phyloP scores from a whole-genome alignment of 176 grass and related monocot genomes.

The Otatea glauca region DNA sequence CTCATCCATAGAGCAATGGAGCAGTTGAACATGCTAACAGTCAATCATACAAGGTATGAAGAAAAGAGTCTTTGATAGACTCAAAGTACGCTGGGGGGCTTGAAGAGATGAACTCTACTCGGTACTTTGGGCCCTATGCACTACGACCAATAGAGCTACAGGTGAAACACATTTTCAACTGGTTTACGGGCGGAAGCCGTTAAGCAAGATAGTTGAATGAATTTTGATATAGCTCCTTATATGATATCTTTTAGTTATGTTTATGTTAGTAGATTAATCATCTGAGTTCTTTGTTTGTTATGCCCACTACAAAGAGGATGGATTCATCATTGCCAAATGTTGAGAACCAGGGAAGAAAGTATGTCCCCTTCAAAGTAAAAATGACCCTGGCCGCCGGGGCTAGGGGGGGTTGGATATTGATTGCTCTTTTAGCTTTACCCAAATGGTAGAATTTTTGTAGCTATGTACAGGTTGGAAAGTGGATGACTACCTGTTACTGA shows the following conservation, averaged over 20 bases:
- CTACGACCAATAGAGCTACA: too few species aligned
- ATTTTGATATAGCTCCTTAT: not conserved
- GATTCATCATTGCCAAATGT: constrained; percentile 9
- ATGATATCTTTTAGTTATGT: not conserved
- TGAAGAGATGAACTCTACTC: too few species aligned
- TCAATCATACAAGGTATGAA: too few species aligned
- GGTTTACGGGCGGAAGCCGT: not conserved
- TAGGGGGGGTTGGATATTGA: not conserved
- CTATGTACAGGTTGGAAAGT: constrained; percentile 34
- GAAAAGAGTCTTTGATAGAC: too few species aligned
- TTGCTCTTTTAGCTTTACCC: not conserved
- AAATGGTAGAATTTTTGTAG: constrained; percentile 20
- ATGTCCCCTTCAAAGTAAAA: not conserved
- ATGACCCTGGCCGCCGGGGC: too few species aligned
- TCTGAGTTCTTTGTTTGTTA: constrained; percentile 19
- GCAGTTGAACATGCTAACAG: too few species aligned
- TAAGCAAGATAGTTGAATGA: constrained; percentile 9
- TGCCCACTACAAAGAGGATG: not conserved
- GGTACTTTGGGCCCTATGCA: too few species aligned
- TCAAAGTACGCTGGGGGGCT: too few species aligned
- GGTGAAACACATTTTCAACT: too few species aligned
- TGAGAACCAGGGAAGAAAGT: not conserved
- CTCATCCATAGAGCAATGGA: too few species aligned
- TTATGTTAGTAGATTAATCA: constrained; percentile 24
- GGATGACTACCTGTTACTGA: not conserved